Evolutionary conservation across 2,329 filamentous ascomycete species (phyloP), one percentile per base, ranked within the genome.

Genomic region (Tolypocladium sp.): DNA sequence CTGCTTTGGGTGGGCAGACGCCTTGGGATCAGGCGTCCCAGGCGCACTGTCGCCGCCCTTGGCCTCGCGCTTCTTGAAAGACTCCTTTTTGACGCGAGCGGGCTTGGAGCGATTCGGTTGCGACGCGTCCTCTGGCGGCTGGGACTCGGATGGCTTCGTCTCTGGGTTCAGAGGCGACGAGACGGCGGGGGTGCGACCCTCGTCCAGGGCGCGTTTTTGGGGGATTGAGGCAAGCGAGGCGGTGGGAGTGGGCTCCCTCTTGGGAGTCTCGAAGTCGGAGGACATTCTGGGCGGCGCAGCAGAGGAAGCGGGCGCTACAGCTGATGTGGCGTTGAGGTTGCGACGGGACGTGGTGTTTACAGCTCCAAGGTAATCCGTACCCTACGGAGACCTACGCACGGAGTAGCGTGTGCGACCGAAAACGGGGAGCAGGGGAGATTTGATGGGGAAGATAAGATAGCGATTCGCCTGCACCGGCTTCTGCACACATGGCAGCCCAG

Each of bases 141-240:
- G 72, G 3, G 72, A 66, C 58, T 75, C 76, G 49, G 69, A 69
- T 12, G 70, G 65, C 61, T 70, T 82, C 62, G 80, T 79, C 53
- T 88, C 84, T 54, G 86, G 85, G 66, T 92, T 92, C 62, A 92
- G 81, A 35, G 89, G 89, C 13, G 89, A 92, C 3, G 89, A 85
- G 2, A 91, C 79, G 15, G 85, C 80, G 5, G 89, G 89, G 61
- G 81, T 81, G 71, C 92, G 86, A 68, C 84, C 84, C 66, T 90
- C 87, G 61, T 89, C 87, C 37, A 88, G 78, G 27, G 78, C 76
- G 60, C 87, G 85, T 67, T 89, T 89, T 68, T 87, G 81, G 4
- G 86, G 84, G 30, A 87, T 75, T 12, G 79, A 78, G 56, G 79
- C 74, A 71, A 74, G 66, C 7, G 74, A 67, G 20, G 71, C 65